These are phyloP conservation scores for Diaporthe citrichinensis DNA, from an alignment of 2,329 filamentous ascomycete genomes.

Conservation along the genomic window DNA sequence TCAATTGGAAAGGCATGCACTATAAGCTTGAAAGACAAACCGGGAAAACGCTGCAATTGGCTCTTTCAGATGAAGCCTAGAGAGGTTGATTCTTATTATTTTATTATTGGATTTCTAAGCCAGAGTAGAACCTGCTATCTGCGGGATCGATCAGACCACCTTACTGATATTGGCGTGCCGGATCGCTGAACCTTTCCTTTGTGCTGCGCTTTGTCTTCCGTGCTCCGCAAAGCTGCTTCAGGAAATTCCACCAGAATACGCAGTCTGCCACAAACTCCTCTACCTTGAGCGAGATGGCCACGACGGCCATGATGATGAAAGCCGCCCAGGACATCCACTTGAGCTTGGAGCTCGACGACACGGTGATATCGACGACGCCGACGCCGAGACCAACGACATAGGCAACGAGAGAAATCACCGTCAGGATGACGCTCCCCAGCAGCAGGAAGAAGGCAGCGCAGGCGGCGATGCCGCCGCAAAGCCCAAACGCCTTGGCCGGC, in stretches of 20 bases:
- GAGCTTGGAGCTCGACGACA: slow-evolving; percentile 37
- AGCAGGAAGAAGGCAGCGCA: slow-evolving; percentile 38
- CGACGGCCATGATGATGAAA: slow-evolving; percentile 29
- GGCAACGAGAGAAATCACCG: slow-evolving; percentile 33
- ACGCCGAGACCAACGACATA: slow-evolving; percentile 34
- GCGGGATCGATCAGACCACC: background rate
- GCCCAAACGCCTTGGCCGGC: slow-evolving; percentile 26
- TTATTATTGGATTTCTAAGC: background rate
- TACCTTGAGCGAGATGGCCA: slow-evolving; percentile 35
- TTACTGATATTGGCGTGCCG: background rate
- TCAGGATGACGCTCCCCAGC: slow-evolving; percentile 40
- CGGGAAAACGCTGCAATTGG: too few species aligned
- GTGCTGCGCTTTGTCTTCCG: slow-evolving; percentile 10
- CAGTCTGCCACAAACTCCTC: slow-evolving; percentile 36
- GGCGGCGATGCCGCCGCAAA: slow-evolving; percentile 36
- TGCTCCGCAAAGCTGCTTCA: background rate
- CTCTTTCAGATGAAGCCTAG: too few species aligned
- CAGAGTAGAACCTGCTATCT: slow-evolving; percentile 21
- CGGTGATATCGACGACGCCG: slow-evolving; percentile 37
- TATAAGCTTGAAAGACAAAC: too few species aligned
- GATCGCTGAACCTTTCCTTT: slow-evolving; percentile 1
- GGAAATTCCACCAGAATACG: slow-evolving; percentile 32
- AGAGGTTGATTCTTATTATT: background rate
- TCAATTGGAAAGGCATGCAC: too few species aligned
- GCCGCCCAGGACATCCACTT: slow-evolving; percentile 42